Evolutionary conservation across 2,329 filamentous ascomycete genomes (phyloP).

Genomic region (Aspergillus ruber): DNA sequence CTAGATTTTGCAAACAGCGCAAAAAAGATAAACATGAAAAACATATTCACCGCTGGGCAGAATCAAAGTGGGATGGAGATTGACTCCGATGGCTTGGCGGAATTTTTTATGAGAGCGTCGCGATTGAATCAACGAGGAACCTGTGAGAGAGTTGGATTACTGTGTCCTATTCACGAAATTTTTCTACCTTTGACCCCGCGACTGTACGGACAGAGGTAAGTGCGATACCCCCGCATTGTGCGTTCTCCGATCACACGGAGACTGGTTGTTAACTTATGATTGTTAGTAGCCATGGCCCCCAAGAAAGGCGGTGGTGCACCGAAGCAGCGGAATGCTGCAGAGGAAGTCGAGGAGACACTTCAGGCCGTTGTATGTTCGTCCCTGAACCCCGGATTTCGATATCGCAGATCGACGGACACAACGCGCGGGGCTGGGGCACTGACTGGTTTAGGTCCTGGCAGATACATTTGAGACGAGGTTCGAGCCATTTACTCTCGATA

Average conservation of each 20-base stretch:
- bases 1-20: constrained; percentile 6
- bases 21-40: constrained; percentile 21
- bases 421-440: not conserved
- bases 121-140: too few relatives aligned
- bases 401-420: not conserved
- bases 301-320: constrained; percentile 29
- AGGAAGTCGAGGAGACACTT: constrained; percentile 56
- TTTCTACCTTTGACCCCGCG: not conserved
- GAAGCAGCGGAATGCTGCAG: constrained; percentile 39
- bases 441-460: constrained; percentile 62
- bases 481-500: constrained; percentile 79
- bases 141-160: not conserved
- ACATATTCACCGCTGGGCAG: constrained; percentile 1
- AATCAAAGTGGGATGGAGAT: constrained; percentile 14
- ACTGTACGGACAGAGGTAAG: not conserved
- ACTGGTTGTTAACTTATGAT: not conserved
- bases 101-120: constrained; percentile 20
- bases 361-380: constrained; percentile 53
- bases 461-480: constrained; percentile 94
- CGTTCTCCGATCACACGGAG: not conserved
- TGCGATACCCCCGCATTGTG: not conserved
- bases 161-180: not conserved
- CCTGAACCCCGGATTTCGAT: not conserved
- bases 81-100: constrained; percentile 20
- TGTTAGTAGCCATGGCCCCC: constrained; percentile 22